Conservation (phyloP, 306 rosid species). For the Ormosia semicastrata region DNA sequence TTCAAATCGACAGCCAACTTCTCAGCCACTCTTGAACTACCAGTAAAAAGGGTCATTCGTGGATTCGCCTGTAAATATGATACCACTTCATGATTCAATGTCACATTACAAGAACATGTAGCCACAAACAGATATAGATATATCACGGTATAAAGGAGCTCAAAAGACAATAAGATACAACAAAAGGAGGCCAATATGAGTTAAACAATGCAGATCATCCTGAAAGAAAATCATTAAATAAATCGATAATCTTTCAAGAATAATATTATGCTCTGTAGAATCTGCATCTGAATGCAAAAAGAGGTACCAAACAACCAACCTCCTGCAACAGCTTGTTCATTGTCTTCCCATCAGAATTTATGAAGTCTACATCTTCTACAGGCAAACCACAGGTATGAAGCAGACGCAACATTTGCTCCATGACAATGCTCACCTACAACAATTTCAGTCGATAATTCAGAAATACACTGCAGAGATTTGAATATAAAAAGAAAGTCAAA, state of each 20-base stretch:
- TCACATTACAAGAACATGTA: not conserved
- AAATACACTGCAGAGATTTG: not conserved
- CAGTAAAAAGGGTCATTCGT: slow-evolving; percentile 94
- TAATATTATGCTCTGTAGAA: not conserved
- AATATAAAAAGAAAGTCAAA: not conserved
- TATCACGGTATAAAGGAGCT: slow-evolving; percentile 5
- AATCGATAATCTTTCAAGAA: slow-evolving; percentile 10
- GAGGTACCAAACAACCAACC: slow-evolving; percentile 49
- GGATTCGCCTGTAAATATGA: slow-evolving; percentile 68
- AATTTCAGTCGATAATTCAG: slow-evolving; percentile 16
- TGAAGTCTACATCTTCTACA: slow-evolving; percentile 77
- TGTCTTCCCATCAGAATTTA: slow-evolving; percentile 88
- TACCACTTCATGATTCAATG: slow-evolving; percentile 11
- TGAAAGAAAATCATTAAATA: not conserved
- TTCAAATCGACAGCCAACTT: slow-evolving; percentile 78
- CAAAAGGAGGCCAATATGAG: not conserved
- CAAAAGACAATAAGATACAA: slow-evolving; percentile 1
- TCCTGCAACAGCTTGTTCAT: slow-evolving; percentile 84
- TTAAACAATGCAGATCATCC: slow-evolving; percentile 16
- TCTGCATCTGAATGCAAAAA: not conserved
- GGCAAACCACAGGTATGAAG: slow-evolving; percentile 94
- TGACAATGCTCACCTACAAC: slow-evolving; percentile 90
- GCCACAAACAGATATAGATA: not conserved
- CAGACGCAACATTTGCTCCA: slow-evolving; percentile 95
- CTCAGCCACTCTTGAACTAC: slow-evolving; percentile 98